Evolutionary conservation across 2,329 filamentous ascomycete genomes (phyloP).

Genomic region (Fusarium chlamydosporum): DNA sequence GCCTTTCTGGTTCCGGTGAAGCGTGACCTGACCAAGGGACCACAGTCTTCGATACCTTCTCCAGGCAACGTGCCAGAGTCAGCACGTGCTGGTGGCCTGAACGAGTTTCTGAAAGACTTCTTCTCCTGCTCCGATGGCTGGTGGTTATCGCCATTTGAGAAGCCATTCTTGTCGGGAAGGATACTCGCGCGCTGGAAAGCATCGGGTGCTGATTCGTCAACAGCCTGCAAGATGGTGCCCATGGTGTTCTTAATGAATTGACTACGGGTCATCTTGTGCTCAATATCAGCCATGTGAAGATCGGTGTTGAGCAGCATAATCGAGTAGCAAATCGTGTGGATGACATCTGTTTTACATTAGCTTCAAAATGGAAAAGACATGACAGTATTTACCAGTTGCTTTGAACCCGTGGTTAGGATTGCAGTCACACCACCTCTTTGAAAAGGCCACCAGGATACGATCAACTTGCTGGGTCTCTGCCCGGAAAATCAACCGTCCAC

Average conservation of each 20-base stretch:
- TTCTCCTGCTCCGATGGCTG: constrained; percentile 57
- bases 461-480: constrained; percentile 98
- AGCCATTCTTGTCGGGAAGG: constrained; percentile 61
- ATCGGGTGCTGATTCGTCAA: constrained; percentile 78
- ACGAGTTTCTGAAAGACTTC: constrained; percentile 63
- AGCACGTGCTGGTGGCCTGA: constrained; percentile 63
- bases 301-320: constrained; percentile 96
- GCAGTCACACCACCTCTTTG: constrained; percentile 91
- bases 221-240: constrained; percentile 84
- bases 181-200: constrained; percentile 73
- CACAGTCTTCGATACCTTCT: constrained; percentile 66
- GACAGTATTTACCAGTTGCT: constrained; percentile 73
- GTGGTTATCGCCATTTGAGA: constrained; percentile 54
- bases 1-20: constrained; percentile 81
- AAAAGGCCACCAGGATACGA: constrained; percentile 90
- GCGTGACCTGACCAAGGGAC: constrained; percentile 81
- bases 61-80: constrained; percentile 59
- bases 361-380: constrained; percentile 16
- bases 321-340: constrained; percentile 97
- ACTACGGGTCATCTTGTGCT: constrained; percentile 93
- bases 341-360: constrained; percentile 76
- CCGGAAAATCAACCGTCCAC: constrained; percentile 83
- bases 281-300: constrained; percentile 93
- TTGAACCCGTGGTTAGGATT: constrained; percentile 96
- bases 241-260: constrained; percentile 98